Base-by-base conservation (phyloP, 1,284 basidiomycete genomes). In the Xanthoconium separans region DNA sequence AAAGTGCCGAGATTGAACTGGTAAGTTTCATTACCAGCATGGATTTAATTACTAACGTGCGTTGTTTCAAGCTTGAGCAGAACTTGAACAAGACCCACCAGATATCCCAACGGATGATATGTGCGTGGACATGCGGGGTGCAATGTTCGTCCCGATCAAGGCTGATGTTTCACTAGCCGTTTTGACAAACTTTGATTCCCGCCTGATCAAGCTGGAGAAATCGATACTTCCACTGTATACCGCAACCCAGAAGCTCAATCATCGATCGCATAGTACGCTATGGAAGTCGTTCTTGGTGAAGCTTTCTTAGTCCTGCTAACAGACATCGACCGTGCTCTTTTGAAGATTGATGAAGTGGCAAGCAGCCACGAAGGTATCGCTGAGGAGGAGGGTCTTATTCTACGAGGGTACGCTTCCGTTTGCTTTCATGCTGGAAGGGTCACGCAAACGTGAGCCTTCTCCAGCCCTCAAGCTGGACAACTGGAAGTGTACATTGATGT, bases 51-150 rank as follows among this genome's bases (percentile, higher is more conserved):
- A 43, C 39, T 61, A 11, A 56, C 37, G 4, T 33, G 1, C 4
- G 13, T 2, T 12, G 13, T 40, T 34, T 42, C 39, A 51, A 91
- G 89, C 79, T 92, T 11, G 89, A 92, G 72, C 89, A 92, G 70
- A 91, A 92, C 67, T 76, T 92, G 44, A 85, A 88, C 69, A 92
- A 91, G 71, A 91, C 89, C 0, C 80, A 81, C 24, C 89, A 89
- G 62, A 88, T 89, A 55, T 91, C 89, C 1, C 85, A 88, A 62
- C 76, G 87, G 47, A 91, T 92, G 89, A 91, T 82, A 59, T 82
- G 89, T 91, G 72, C 55, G 86, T 73, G 16, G 31, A 43, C 22
- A 27, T 27, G 27, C n/a, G 6, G 39, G 16, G 27, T 29, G 18
- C 27, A 27, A 27, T 24, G 20, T 29, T 43, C 39, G 33, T 18